Conservation (phyloP, 176 grass and related monocot genomes). For the Canna indica region DNA sequence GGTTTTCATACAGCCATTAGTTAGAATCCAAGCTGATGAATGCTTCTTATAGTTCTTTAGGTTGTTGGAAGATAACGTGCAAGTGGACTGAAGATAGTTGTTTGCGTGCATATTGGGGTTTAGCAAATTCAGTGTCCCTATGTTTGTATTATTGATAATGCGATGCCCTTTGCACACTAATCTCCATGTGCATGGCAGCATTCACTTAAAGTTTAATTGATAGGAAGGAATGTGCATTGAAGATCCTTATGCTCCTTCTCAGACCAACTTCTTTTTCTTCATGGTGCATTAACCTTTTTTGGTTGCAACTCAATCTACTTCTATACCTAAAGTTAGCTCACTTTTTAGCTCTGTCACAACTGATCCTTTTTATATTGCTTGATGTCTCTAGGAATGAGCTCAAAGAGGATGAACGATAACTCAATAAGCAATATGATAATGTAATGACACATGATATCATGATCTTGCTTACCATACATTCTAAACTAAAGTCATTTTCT, state of each 20-base stretch:
- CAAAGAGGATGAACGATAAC: background rate
- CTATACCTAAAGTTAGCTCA: background rate
- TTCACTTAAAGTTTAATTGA: background rate
- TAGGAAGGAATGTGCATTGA: too few relatives aligned
- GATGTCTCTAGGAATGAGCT: background rate
- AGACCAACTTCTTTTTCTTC: background rate
- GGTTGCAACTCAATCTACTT: background rate
- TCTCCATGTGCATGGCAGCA: background rate
- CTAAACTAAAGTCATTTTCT: background rate
- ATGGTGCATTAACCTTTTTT: background rate
- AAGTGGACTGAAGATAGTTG: too few relatives aligned
- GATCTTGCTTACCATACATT: background rate
- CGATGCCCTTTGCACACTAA: too few relatives aligned
- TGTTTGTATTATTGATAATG: too few relatives aligned
- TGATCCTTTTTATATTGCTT: background rate
- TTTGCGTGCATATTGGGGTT: too few relatives aligned
- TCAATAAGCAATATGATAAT: too few relatives aligned
- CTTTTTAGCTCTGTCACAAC: background rate
- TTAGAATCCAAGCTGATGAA: background rate
- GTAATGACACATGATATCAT: too few relatives aligned
- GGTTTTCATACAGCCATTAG: background rate
- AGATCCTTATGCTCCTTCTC: background rate
- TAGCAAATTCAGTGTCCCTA: too few relatives aligned
- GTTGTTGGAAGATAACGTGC: background rate
- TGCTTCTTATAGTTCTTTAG: background rate